Conservation (phyloP, 305 asterid species). For the Solanum aculeatissimum region DNA sequence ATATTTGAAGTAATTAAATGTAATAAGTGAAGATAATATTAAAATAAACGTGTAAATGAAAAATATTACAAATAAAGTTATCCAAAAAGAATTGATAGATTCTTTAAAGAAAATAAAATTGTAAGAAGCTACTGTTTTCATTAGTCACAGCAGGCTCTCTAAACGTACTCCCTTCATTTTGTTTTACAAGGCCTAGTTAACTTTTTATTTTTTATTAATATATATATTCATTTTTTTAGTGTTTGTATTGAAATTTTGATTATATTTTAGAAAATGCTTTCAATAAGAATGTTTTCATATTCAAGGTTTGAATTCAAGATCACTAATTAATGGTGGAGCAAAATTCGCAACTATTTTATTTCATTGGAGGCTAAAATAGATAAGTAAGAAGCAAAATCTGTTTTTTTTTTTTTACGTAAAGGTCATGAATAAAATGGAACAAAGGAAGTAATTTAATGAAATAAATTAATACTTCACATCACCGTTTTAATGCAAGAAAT, state of each 20-base stretch:
- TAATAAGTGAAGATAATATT: neutral
- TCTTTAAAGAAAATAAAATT: neutral
- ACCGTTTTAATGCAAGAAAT: neutral
- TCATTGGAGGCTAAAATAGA: neutral
- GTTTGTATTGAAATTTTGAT: fast-evolving
- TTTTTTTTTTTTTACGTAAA: neutral
- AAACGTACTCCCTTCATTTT: neutral
- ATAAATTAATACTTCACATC: neutral
- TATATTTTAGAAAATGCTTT: fast-evolving
- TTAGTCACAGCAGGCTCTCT: neutral
- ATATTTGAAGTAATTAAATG: neutral
- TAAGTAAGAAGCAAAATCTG: neutral
- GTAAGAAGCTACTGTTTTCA: neutral
- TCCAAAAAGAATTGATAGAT: neutral
- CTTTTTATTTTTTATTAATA: fast-evolving
- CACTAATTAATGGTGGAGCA: neutral
- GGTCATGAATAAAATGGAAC: neutral
- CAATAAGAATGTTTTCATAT: neutral
- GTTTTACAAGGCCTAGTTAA: neutral
- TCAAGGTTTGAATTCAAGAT: neutral
- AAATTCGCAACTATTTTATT: neutral
- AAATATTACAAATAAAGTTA: neutral
- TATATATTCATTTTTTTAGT: fast-evolving
- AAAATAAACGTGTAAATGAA: neutral
- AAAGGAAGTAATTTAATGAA: neutral